phyloP scores from a whole-genome alignment of 306 rosid genomes.

The Luffa acutangula region DNA sequence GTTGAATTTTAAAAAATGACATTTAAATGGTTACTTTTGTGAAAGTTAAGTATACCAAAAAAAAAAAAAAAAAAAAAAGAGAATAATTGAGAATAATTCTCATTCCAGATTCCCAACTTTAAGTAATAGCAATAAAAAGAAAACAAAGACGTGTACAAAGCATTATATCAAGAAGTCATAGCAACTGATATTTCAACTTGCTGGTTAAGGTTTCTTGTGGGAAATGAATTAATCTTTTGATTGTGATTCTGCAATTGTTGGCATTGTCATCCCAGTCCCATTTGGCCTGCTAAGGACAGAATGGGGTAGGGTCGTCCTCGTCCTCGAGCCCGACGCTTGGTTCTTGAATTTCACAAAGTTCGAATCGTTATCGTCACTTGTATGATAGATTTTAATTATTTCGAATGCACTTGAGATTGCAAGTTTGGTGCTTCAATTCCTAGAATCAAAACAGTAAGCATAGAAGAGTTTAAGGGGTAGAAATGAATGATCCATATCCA shows the following conservation, averaged over 20 bases:
- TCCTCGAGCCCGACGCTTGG: background rate
- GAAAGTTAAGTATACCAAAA: too few species aligned
- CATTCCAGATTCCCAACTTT: background rate
- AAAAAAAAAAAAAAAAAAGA: too few species aligned
- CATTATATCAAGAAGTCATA: background rate
- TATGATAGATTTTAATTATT: background rate
- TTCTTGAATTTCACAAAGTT: too few species aligned
- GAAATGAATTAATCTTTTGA: background rate
- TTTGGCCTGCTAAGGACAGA: background rate
- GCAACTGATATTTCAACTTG: background rate
- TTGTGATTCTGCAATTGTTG: background rate
- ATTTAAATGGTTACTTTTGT: too few species aligned
- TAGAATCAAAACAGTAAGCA: background rate
- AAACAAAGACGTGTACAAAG: background rate
- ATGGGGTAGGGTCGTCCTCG: background rate
- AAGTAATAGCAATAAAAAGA: background rate
- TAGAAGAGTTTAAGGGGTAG: background rate
- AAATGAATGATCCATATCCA: slow-evolving; percentile 1
- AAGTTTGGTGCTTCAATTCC: background rate
- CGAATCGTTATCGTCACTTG: background rate
- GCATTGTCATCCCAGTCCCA: background rate
- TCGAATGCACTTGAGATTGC: background rate
- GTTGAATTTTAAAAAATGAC: too few species aligned
- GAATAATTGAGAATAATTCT: background rate
- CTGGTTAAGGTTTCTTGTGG: background rate